A percentile compares a stretch with the other conserved stretches of the same genome.
Conservation (phyloP, 1,139 yeast genomes). For the Zygosaccharomyces pseudobailii region DNA sequence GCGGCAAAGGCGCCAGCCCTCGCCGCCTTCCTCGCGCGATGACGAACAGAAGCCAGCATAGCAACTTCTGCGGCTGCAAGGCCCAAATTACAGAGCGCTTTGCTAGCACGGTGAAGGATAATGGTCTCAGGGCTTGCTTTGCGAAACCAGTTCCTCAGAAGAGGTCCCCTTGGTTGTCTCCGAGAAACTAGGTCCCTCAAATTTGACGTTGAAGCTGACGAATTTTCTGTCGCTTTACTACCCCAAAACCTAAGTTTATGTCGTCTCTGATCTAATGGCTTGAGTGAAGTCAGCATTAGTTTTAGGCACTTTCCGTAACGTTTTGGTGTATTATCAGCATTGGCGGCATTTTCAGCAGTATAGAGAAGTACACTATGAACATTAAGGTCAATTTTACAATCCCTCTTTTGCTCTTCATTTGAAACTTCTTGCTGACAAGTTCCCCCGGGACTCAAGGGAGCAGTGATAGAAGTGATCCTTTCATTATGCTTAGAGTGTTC, state of each 20-base stretch:
- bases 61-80: not conserved
- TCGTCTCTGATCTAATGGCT: not conserved
- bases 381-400: too few species aligned
- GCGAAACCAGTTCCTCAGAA: not conserved
- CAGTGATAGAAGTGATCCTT: too few species aligned
- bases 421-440: too few species aligned
- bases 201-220: not conserved
- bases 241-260: not conserved
- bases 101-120: not conserved
- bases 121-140: not conserved
- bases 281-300: not conserved
- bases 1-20: conserved; percentile 3
- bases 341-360: not conserved
- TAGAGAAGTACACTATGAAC: too few species aligned
- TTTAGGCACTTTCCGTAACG: too few species aligned
- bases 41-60: not conserved
- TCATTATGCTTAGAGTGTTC: not conserved
- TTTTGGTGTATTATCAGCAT: not conserved
- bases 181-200: not conserved
- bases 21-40: not conserved
- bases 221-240: not conserved
- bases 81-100: not conserved
- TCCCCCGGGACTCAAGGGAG: too few species aligned
- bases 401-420: too few species aligned
- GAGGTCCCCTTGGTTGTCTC: not conserved